Percentiles rank a stretch among this genome's conserved stretches.
Evolutionary conservation across 495 filamentous ascomycete species (phyloP).

Genomic region (Aspergillus asperescens): DNA sequence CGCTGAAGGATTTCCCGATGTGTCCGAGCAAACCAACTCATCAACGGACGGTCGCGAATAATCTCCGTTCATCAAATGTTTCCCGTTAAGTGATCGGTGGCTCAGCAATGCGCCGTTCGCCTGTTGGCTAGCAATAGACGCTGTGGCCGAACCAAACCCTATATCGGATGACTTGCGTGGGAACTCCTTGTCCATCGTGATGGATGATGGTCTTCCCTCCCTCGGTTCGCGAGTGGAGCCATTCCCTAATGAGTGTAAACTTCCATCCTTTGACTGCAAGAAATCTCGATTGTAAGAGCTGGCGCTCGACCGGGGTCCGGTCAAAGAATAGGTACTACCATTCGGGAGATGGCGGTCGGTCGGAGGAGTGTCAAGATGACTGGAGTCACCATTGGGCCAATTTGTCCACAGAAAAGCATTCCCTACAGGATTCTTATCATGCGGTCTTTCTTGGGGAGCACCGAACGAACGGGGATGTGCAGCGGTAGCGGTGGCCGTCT

Average conservation of each 20-base stretch:
- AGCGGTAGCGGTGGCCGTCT: slow-evolving; percentile 29
- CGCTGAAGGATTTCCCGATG: slow-evolving; percentile 24
- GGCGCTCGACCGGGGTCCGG: slow-evolving; percentile 44
- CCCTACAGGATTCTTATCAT: slow-evolving; percentile 44
- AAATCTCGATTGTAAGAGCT: slow-evolving; percentile 47
- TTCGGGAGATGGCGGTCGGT: slow-evolving; percentile 37
- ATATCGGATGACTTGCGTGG: slow-evolving; percentile 30
- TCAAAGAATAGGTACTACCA: slow-evolving; percentile 44
- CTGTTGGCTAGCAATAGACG: slow-evolving; percentile 28
- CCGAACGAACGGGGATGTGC: slow-evolving; percentile 39
- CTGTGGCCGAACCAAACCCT: slow-evolving; percentile 28
- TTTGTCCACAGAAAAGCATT: slow-evolving; percentile 47
- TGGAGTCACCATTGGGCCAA: slow-evolving; percentile 41
- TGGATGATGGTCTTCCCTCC: slow-evolving; percentile 38
- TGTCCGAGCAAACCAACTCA: slow-evolving; percentile 28
- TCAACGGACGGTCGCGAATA: slow-evolving; percentile 31
- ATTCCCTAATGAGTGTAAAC: slow-evolving; percentile 47
- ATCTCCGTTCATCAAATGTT: slow-evolving; percentile 41
- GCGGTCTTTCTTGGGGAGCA: slow-evolving; percentile 36
- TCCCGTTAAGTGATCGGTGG: slow-evolving; percentile 29
- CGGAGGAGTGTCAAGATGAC: slow-evolving; percentile 30
- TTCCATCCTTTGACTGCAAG: slow-evolving; percentile 48
- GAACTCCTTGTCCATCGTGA: slow-evolving; percentile 29
- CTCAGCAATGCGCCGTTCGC: slow-evolving; percentile 30
- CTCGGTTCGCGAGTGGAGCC: slow-evolving; percentile 35